Evolutionary conservation across 441 rosid species (phyloP).

Genomic region (Heliophila coronopifolia): DNA sequence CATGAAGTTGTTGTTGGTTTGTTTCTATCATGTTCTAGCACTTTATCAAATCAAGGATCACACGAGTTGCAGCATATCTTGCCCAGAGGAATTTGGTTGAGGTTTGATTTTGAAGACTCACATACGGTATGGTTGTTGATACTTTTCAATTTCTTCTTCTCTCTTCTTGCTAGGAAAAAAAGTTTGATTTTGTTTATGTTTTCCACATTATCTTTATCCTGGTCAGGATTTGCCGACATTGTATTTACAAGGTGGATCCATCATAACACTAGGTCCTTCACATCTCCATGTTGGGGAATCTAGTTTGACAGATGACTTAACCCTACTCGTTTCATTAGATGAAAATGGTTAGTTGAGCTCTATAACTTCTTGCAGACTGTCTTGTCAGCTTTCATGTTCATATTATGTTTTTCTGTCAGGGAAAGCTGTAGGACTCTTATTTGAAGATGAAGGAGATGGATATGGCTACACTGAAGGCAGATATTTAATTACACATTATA

Average conservation of each 20-base stretch:
- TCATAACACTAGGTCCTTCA: constrained; percentile 62
- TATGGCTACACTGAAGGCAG: constrained; percentile 64
- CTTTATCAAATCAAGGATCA: constrained; percentile 41
- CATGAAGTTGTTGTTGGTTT: constrained; percentile 10
- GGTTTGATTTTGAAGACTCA: constrained; percentile 77
- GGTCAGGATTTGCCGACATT: constrained; percentile 78
- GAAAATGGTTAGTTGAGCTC: constrained; percentile 58
- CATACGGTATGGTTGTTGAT: constrained; percentile 57
- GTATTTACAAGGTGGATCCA: constrained; percentile 88
- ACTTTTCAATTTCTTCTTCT: neutral
- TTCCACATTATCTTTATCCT: constrained; percentile 2
- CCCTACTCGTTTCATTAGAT: constrained; percentile 74
- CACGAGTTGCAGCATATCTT: constrained; percentile 41
- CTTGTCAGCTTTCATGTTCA: constrained; percentile 1
- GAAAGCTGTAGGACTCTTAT: constrained; percentile 66
- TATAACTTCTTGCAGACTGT: neutral
- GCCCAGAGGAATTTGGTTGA: constrained; percentile 78
- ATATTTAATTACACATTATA: constrained; percentile 58
- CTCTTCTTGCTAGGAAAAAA: neutral
- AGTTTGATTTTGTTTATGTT: neutral
- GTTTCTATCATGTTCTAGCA: constrained; percentile 35
- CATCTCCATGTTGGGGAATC: constrained; percentile 69
- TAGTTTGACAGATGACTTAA: constrained; percentile 63
- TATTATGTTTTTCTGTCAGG: constrained; percentile 37
- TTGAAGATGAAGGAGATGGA: constrained; percentile 91